These are phyloP conservation scores for Microthlaspi erraticum DNA, from an alignment of 345 rosid species.

Conservation along the genomic window DNA sequence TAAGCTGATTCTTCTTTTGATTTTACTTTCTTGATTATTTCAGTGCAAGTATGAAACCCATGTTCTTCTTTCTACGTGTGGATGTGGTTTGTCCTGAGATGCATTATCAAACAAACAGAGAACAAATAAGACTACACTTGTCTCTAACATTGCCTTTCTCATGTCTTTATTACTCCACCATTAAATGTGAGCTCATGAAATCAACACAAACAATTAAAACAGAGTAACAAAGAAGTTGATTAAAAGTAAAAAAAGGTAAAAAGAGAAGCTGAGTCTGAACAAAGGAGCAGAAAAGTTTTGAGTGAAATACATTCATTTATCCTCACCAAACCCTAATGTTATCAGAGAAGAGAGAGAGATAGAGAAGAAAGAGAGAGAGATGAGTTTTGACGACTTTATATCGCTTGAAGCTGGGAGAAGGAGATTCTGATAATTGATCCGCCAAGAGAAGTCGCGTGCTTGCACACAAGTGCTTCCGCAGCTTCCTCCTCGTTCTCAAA, in stretches of 20 bases:
- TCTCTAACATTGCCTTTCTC: neutral
- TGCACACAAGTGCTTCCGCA: slow-evolving; percentile 88
- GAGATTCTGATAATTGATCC: slow-evolving; percentile 92
- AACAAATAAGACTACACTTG: neutral
- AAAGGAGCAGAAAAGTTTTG: slow-evolving; percentile 18
- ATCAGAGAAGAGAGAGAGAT: slow-evolving; percentile 17
- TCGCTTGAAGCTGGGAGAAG: slow-evolving; percentile 93
- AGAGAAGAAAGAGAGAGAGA: neutral
- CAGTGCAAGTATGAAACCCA: too few species aligned
- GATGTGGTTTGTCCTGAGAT: too few species aligned
- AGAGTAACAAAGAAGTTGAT: neutral
- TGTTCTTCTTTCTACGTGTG: too few species aligned
- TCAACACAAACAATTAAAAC: slow-evolving; percentile 35
- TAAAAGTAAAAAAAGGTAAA: neutral
- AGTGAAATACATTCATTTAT: slow-evolving; percentile 36
- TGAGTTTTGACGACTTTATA: slow-evolving; percentile 15
- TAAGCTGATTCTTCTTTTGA: too few species aligned
- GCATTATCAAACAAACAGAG: too few species aligned
- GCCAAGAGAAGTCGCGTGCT: slow-evolving; percentile 82
- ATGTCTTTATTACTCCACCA: slow-evolving; percentile 26
- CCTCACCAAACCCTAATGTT: slow-evolving; percentile 43
- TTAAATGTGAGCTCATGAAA: slow-evolving; percentile 10
- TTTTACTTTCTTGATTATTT: too few species aligned
- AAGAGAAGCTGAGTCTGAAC: slow-evolving; percentile 13
- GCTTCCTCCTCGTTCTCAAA: slow-evolving; percentile 93